Conservation (phyloP, 2,329 filamentous ascomycete species). For the Talaromyces sp. region DNA sequence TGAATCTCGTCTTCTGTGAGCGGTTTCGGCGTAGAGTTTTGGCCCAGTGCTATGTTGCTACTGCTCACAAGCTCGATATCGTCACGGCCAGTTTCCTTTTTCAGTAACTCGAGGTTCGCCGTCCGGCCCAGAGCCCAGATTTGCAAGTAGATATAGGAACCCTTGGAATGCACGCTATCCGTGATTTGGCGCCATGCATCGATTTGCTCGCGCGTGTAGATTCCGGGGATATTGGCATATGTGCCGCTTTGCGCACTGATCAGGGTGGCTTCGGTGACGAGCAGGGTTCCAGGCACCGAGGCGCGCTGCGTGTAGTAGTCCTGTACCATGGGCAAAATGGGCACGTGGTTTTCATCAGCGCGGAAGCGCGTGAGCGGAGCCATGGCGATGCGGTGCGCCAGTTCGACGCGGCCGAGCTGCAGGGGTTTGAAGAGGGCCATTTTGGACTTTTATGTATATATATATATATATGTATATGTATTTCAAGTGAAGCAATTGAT, state of each 20-base stretch:
- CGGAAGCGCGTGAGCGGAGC: conserved; percentile 53
- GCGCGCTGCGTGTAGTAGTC: conserved; percentile 52
- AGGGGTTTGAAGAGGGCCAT: conserved; percentile 23
- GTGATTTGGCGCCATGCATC: conserved; percentile 55
- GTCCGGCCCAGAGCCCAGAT: conserved; percentile 58
- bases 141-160: conserved; percentile 56
- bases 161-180: conserved; percentile 57
- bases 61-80: conserved; percentile 29
- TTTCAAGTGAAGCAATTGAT: too few relatives aligned
- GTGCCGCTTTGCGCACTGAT: conserved; percentile 43
- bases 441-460: not conserved
- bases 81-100: conserved; percentile 19
- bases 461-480: too few relatives aligned
- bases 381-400: conserved; percentile 46
- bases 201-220: conserved; percentile 51
- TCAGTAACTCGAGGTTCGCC: conserved; percentile 34
- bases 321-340: conserved; percentile 32
- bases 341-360: conserved; percentile 41
- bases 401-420: conserved; percentile 30
- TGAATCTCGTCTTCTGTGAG: conserved; percentile 39
- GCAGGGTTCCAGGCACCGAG: conserved; percentile 47
- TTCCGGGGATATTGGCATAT: conserved; percentile 51
- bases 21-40: conserved; percentile 16
- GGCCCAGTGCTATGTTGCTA: conserved; percentile 35
- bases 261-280: conserved; percentile 55